phyloP scores from a whole-genome alignment of 2,329 filamentous ascomycete species.

The Aspergillus sp. region DNA sequence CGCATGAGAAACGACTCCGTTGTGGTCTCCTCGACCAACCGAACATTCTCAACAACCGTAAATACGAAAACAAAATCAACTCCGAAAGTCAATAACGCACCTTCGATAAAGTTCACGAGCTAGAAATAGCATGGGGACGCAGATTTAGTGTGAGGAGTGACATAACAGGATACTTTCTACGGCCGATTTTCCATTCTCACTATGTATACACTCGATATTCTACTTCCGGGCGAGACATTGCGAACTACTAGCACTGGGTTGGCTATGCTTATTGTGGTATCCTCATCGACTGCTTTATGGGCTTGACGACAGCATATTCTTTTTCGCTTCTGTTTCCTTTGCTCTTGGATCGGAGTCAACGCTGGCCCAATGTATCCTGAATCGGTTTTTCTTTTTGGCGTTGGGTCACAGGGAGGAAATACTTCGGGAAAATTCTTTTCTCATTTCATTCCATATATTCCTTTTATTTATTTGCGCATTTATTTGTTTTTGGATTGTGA shows the following conservation, averaged over 20 bases:
- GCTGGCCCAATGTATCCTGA: slow-evolving; percentile 11
- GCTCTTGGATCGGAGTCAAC: slow-evolving; percentile 6
- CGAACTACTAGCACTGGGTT: slow-evolving; percentile 5
- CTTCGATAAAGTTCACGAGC: neutral
- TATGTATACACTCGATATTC: slow-evolving; percentile 11
- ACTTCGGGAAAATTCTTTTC: slow-evolving; percentile 15
- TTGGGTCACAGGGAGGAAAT: slow-evolving; percentile 15
- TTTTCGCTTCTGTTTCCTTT: neutral
- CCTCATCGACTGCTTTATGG: slow-evolving; percentile 2
- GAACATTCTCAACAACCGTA: neutral
- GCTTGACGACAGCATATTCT: slow-evolving; percentile 9
- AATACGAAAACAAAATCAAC: neutral
- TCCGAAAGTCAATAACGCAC: neutral
- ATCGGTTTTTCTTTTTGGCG: slow-evolving; percentile 11
- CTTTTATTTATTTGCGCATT: slow-evolving; percentile 5
- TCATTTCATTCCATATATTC: slow-evolving; percentile 15
- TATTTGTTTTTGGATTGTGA: slow-evolving; percentile 12
- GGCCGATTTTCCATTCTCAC: slow-evolving; percentile 11
- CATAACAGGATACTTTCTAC: neutral
- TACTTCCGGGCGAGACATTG: slow-evolving; percentile 8
- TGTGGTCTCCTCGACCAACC: neutral
- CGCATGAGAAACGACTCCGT: neutral
- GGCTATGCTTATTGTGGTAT: slow-evolving; percentile 3
- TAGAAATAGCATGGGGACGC: neutral
- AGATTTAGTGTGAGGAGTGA: neutral